Conservation (phyloP, 1,139 yeast genomes). For the Torulaspora pretoriensis region DNA sequence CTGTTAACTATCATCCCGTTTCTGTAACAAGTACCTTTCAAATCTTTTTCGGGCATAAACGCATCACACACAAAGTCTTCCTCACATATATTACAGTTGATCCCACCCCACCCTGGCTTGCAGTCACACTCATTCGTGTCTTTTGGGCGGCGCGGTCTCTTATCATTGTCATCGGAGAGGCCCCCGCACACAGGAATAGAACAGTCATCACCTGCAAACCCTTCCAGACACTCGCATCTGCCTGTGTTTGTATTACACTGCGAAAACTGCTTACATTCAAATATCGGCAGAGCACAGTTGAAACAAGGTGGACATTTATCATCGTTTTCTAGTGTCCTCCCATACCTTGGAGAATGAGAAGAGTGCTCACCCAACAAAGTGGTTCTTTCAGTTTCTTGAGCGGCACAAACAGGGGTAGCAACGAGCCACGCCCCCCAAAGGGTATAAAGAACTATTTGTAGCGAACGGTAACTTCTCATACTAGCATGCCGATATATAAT, state of each 20-base stretch:
- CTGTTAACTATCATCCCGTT: conserved; percentile 81
- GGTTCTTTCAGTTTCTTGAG: conserved; percentile 2
- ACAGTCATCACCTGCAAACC: conserved; percentile 93
- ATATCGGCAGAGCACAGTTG: conserved; percentile 89
- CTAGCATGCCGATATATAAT: conserved; percentile 1
- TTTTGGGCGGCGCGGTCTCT: conserved; percentile 57
- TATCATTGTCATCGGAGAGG: conserved; percentile 55
- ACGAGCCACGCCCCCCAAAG: neutral
- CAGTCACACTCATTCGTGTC: conserved; percentile 59
- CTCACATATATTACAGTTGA: conserved; percentile 83
- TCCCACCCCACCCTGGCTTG: conserved; percentile 85
- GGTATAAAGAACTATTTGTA: neutral
- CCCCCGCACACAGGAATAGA: conserved; percentile 86
- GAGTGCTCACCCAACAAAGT: neutral
- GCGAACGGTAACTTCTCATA: conserved; percentile 5
- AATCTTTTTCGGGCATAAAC: conserved; percentile 75
- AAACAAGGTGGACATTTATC: conserved; percentile 80
- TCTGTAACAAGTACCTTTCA: conserved; percentile 83
- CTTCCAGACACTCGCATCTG: conserved; percentile 84
- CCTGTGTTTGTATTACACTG: conserved; percentile 84
- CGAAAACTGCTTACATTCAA: conserved; percentile 86
- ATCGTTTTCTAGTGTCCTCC: conserved; percentile 19
- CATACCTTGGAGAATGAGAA: neutral
- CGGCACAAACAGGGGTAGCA: conserved; percentile 1
- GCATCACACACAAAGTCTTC: conserved; percentile 72